Evolutionary conservation across 2,329 filamentous ascomycete genomes (phyloP), one percentile per base, ranked within the genome.

Genomic region (Acephala macrosclerotiorum): DNA sequence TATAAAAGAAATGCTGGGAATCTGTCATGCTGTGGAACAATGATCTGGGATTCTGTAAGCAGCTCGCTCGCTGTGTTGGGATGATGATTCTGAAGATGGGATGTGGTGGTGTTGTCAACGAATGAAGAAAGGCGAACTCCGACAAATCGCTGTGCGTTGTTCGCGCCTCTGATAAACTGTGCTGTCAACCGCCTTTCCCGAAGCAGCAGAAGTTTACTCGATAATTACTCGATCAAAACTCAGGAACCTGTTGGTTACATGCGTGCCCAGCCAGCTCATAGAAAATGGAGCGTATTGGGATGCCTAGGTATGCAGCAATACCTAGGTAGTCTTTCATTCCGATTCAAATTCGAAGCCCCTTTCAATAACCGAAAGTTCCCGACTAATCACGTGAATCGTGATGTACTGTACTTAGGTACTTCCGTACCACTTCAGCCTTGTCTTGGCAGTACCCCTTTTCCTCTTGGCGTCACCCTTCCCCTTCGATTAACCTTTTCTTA

Each of bases 171-270:
- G 33, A 57, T 22, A 57, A 26, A 57, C 11, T 57, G 38, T 42
- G 26, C 20, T 4, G 25, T 36, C 42, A 63, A 26, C 51, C 53
- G 42, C 45, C 33, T 26, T 25, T n/a, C 42, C 12, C 16, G 26
- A 16, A 29, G 35, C n/a, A n/a, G n/a, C n/a, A n/a, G n/a, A n/a
- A n/a, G n/a, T 22, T 62, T 62, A 62, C 61, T 58, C 55, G 49
- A 53, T 56, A n/a, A 55, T 68, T 63, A 68, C 67, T 68, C 68
- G 61, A 70, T 68, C 36, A 42, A 63, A 70, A 68, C 61, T 60
- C 25, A 16, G 8, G 18, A 53, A 18, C 9, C 22, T 53, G 11
- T 8, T 11, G 45, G 6, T 12, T 42, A 16, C 45, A 12, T 25
- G 7, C 45, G 22, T 25, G 6, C 8, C 12, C 18, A 49, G 11